phyloP scores from a whole-genome alignment of 1,284 basidiomycete genomes.

The Stereum hirsutum region DNA sequence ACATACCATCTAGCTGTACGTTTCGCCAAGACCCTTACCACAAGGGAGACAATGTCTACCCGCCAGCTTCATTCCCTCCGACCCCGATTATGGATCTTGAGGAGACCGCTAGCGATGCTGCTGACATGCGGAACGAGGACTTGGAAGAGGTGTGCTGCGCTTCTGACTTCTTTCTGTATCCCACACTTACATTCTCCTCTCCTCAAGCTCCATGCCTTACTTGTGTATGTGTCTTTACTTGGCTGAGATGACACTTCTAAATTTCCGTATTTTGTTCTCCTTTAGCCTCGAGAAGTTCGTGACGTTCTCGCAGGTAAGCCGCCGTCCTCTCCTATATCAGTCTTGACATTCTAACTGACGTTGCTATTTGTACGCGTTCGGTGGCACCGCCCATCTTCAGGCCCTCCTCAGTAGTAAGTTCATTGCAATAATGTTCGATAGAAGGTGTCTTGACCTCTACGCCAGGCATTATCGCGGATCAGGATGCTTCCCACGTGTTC shows the following conservation, averaged over 20 bases:
- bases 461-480: conserved; percentile 35
- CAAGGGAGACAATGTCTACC: conserved; percentile 31
- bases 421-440: neutral
- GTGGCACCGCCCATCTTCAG: no score
- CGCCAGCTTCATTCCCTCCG: conserved; percentile 21
- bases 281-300: conserved; percentile 57
- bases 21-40: conserved; percentile 30
- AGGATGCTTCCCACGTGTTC: conserved; percentile 40
- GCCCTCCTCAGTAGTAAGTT: conserved; percentile 42
- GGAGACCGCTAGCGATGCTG: conserved; percentile 10
- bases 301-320: conserved; percentile 45
- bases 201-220: conserved; percentile 42
- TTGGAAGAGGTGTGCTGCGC: conserved; percentile 29
- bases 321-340: neutral
- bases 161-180: neutral
- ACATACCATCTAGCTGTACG: conserved; percentile 25
- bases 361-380: no score
- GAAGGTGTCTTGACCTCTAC: conserved; percentile 4
- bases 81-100: conserved; percentile 6
- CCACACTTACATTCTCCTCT: neutral
- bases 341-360: no score
- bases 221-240: conserved; percentile 51
- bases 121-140: conserved; percentile 29
- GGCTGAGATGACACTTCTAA: no score
- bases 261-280: no score